These are phyloP conservation scores for Ajuga reptans DNA, from an alignment of 305 asterid genomes.

Conservation along the genomic window DNA sequence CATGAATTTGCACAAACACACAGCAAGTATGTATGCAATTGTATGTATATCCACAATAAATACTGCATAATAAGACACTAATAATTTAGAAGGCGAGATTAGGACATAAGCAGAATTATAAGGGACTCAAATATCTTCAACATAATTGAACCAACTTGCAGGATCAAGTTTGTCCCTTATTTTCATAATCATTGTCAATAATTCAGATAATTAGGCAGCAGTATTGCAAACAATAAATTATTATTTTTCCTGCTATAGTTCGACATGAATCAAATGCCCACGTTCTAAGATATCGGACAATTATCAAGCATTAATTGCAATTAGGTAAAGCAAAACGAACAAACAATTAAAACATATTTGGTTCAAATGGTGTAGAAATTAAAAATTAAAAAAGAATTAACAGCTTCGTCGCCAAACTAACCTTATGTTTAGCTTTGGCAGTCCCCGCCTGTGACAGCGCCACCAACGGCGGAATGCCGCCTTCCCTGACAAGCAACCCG, in stretches of 20 bases:
- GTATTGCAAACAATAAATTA: neutral
- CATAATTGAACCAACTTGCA: constrained; percentile 20
- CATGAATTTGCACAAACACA: neutral
- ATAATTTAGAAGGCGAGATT: constrained; percentile 13
- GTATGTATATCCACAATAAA: too few species aligned
- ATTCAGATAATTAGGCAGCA: constrained; percentile 13
- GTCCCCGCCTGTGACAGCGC: constrained; percentile 84
- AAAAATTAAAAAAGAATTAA: neutral
- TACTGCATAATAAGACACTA: neutral
- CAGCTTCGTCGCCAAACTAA: constrained; percentile 17
- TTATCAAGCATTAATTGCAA: neutral
- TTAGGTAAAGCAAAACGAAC: constrained; percentile 2
- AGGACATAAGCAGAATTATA: constrained; percentile 15
- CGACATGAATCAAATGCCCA: constrained; percentile 11
- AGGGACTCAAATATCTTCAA: constrained; percentile 3
- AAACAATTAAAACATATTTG: neutral
- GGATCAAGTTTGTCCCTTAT: constrained; percentile 1
- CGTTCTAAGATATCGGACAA: neutral
- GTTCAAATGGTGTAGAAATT: too few species aligned
- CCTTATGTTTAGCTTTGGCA: constrained; percentile 91
- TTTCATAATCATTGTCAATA: constrained; percentile 15
- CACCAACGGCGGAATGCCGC: constrained; percentile 90
- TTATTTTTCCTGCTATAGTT: neutral
- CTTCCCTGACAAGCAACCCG: constrained; percentile 87
- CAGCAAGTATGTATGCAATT: neutral